Conservation (phyloP, 345 rosid species). For the Ailanthus altissimus region DNA sequence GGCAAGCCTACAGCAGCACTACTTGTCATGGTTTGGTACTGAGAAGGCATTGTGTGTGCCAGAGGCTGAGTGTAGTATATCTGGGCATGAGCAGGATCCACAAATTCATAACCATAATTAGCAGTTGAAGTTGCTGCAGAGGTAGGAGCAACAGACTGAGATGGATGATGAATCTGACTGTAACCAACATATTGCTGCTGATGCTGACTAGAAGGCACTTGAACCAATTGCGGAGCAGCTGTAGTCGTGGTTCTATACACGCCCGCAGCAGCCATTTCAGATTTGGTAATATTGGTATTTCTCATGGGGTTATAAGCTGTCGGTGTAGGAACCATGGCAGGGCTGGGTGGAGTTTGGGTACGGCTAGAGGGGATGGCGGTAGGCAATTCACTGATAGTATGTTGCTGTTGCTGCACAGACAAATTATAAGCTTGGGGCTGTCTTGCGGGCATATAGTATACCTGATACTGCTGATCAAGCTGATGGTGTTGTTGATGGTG, state of each 20-base stretch:
- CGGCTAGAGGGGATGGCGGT: constrained; percentile 47
- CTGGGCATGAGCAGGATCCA: constrained; percentile 66
- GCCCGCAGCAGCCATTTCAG: constrained; percentile 65
- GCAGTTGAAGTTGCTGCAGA: constrained; percentile 51
- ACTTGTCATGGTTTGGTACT: constrained; percentile 81
- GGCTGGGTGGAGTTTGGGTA: constrained; percentile 56
- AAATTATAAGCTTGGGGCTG: constrained; percentile 64
- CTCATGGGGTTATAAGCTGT: constrained; percentile 55
- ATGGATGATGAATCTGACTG: constrained; percentile 79
- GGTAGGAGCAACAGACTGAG: constrained; percentile 64
- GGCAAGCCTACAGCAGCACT: constrained; percentile 48
- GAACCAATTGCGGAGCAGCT: constrained; percentile 61
- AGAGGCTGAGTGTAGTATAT: constrained; percentile 79
- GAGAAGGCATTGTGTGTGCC: constrained; percentile 63
- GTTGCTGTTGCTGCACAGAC: constrained; percentile 65
- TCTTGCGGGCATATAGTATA: constrained; percentile 67
- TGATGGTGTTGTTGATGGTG: constrained; percentile 52
- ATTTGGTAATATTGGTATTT: constrained; percentile 55
- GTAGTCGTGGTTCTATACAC: constrained; percentile 60
- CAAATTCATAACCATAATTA: constrained; percentile 63
- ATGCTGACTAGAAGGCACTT: constrained; percentile 62
- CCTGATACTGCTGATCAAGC: constrained; percentile 80
- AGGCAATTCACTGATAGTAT: constrained; percentile 48
- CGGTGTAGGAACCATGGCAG: constrained; percentile 54
- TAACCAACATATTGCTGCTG: constrained; percentile 83